These are phyloP conservation scores for Torrubiella hemipterigena DNA, from an alignment of 2,329 filamentous ascomycete species.

Conservation along the genomic window DNA sequence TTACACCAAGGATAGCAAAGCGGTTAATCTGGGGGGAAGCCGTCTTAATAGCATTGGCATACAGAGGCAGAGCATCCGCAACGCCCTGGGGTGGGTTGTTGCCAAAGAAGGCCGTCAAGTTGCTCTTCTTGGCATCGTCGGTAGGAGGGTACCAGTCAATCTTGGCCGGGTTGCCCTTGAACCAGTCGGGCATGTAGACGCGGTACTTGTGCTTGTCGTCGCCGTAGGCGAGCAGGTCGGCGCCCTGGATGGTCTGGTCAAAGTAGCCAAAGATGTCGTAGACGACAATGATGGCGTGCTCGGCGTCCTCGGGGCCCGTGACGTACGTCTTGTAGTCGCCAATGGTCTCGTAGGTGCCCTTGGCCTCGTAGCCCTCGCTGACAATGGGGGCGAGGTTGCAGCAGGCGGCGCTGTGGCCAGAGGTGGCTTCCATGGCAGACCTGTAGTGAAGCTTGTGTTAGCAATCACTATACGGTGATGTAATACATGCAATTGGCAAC, in stretches of 20 bases:
- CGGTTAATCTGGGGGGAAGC: slow-evolving; percentile 43
- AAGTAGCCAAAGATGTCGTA: slow-evolving; percentile 58
- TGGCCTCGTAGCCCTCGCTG: slow-evolving; percentile 39
- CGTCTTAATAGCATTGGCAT: slow-evolving; percentile 38
- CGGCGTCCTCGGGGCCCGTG: slow-evolving; percentile 32
- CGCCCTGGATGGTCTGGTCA: slow-evolving; percentile 57
- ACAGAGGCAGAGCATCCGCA: slow-evolving; percentile 38
- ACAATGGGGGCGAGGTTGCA: slow-evolving; percentile 48
- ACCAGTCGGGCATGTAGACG: slow-evolving; percentile 88
- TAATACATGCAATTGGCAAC: not conserved
- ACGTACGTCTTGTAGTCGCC: slow-evolving; percentile 44
- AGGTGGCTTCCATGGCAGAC: slow-evolving; percentile 37
- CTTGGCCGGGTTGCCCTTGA: slow-evolving; percentile 57
- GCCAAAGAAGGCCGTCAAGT: slow-evolving; percentile 45
- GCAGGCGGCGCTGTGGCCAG: slow-evolving; percentile 44
- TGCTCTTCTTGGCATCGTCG: slow-evolving; percentile 50
- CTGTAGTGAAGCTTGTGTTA: slow-evolving; percentile 14
- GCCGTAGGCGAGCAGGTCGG: slow-evolving; percentile 49
- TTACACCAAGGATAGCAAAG: slow-evolving; percentile 49
- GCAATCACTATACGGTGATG: not conserved
- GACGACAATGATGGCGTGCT: slow-evolving; percentile 37
- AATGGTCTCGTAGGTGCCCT: slow-evolving; percentile 44
- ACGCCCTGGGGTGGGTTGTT: slow-evolving; percentile 35
- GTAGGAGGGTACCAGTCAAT: slow-evolving; percentile 51
- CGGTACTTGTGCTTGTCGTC: slow-evolving; percentile 56